A percentile compares a stretch with the other conserved stretches of the same genome.
Conservation (phyloP, 176 grass and related monocot genomes). For the Musa acuminata region DNA sequence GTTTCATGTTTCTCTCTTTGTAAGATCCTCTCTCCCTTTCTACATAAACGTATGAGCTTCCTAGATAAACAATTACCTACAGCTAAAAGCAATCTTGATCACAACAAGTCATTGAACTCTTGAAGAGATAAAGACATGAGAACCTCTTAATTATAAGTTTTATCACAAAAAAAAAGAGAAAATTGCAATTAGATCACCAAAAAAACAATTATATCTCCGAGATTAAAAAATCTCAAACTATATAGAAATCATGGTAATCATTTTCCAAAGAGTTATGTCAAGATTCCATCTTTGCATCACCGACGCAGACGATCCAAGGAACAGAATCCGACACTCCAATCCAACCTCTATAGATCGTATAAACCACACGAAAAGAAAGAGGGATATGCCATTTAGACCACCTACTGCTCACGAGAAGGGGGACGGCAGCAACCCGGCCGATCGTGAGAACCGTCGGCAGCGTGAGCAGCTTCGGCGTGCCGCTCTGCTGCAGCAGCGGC, state of each 20-base stretch:
- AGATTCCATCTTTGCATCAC: no score
- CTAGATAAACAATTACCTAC: no score
- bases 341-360: background rate
- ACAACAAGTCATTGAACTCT: no score
- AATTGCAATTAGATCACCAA: no score
- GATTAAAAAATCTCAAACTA: background rate
- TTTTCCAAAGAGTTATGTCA: no score
- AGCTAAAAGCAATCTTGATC: no score
- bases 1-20: background rate
- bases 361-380: background rate
- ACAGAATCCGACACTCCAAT: background rate
- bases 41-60: no score
- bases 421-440: conserved; percentile 2
- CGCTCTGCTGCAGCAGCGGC: background rate
- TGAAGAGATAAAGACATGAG: no score
- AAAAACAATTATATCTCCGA: background rate
- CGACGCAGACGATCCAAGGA: no score
- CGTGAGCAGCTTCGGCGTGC: background rate
- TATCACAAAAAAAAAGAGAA: no score
- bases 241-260: no score
- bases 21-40: background rate
- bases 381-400: background rate
- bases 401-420: conserved; percentile 13
- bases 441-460: conserved; percentile 13
- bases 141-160: no score